Evolutionary conservation across 345 rosid species (phyloP).

Genomic region (Durio zibethinus): DNA sequence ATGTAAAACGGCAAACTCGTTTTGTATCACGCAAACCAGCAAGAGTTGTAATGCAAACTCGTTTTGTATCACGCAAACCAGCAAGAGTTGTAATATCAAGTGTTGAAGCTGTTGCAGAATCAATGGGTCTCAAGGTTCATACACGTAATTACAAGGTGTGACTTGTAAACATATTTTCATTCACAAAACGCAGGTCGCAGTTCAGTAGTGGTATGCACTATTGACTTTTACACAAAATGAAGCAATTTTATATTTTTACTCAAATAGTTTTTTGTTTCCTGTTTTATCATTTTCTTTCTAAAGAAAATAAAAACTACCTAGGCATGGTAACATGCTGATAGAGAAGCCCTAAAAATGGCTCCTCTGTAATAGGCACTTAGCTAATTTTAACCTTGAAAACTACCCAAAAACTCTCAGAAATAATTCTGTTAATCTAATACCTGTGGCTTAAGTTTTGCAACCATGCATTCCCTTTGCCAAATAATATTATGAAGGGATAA

Average conservation of each 20-base stretch:
- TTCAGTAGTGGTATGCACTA: not conserved
- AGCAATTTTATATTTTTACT: not conserved
- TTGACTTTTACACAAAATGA: not conserved
- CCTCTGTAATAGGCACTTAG: not conserved
- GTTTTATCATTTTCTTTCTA: not conserved
- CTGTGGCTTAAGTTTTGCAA: not conserved
- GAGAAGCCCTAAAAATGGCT: not conserved
- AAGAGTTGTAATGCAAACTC: conserved; percentile 53
- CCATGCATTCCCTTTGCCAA: not conserved
- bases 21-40: conserved; percentile 35
- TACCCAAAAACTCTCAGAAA: not conserved
- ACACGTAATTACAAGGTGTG: conserved; percentile 75
- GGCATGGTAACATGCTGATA: not conserved
- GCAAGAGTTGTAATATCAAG: conserved; percentile 64
- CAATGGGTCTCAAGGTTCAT: conserved; percentile 60
- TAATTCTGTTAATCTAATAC: not conserved
- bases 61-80: conserved; percentile 30
- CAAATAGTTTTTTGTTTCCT: not conserved
- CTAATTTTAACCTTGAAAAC: not conserved
- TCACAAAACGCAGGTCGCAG: not conserved
- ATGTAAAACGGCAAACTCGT: conserved; percentile 1
- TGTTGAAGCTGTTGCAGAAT: conserved; percentile 66
- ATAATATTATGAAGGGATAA: not conserved
- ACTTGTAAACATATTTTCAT: conserved; percentile 1
- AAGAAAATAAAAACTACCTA: not conserved